Base-by-base conservation (phyloP, 768 basidiomycete species). In the Termitomyces sp. region DNA sequence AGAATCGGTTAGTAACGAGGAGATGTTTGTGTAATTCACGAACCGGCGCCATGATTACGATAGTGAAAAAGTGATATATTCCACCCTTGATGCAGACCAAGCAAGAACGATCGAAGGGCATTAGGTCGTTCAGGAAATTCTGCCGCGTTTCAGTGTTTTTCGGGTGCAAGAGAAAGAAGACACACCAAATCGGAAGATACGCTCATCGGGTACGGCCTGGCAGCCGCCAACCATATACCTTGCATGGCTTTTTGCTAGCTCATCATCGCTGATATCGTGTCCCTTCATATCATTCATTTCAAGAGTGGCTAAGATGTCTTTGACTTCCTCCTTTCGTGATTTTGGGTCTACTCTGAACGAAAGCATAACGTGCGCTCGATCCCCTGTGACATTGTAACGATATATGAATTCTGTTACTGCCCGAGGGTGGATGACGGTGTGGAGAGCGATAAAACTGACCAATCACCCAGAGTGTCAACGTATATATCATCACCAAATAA, bases 11-110 rank as follows among this genome's bases (percentile, higher is more conserved):
- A 46, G 46, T 50, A 39, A 34, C 18, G 46, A 54, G 37, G 33
- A 34, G 2, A 27, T 42, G 39, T 31, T 22, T 31, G n/a, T 9
- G 54, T n/a, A 44, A 53, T 37, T 55, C 48, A 78, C 88, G 59
- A 64, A 93, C 95, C 95, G 68, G 90, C 93, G 33, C 97, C 97
- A 60, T 98, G 96, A 70, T 98, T 98, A 57, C 97, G 83, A 73
- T 99, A 99, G 71, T 99, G 97, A 77, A 98, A 99, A 63, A 99
- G 71, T 1, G 94, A 90, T 51, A 99, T 93, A 71, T 95, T 98
- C 95, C 95, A 98, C 27, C 86, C 87, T 20, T 82, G 76, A 34
- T 88, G 88, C 47, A 99, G 70, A 3, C 89, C 91, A 31, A 87
- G 78, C 60, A 99, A 78, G 78, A 98, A 99, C 64, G 90, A 92